Percentiles rank a stretch among this genome's conserved stretches.
Conservation (phyloP, 805 yeast species). For the Zygoascus biomembranicola region DNA sequence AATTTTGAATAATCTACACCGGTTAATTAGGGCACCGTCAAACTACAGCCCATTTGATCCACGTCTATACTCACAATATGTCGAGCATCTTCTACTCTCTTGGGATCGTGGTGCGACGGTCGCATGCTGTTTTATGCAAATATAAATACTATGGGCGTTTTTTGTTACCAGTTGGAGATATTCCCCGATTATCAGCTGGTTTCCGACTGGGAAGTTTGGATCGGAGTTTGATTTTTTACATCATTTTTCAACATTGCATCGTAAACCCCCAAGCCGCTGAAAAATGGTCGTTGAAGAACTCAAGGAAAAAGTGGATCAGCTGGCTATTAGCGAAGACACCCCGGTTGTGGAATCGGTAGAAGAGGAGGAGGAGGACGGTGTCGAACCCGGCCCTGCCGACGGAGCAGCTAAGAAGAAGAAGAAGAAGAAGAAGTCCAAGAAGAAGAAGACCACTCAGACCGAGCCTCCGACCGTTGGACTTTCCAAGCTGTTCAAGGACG, state of each 20-base stretch:
- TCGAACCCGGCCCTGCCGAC: slow-evolving; percentile 12
- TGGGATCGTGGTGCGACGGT: slow-evolving; percentile 23
- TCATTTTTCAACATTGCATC: neutral
- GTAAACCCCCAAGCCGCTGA: neutral
- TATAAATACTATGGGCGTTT: neutral
- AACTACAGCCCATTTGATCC: too few species aligned
- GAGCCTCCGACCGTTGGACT: slow-evolving; percentile 52
- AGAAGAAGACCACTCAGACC: slow-evolving; percentile 37
- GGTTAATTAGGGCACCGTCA: neutral
- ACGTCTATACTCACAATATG: slow-evolving; percentile 13
- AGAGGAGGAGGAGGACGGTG: slow-evolving; percentile 27
- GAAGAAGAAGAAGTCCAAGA: slow-evolving; percentile 38
- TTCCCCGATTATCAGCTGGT: neutral
- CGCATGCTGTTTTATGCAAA: slow-evolving; percentile 5
- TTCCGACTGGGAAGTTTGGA: neutral
- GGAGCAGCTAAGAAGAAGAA: slow-evolving; percentile 41
- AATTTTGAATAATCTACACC: slow-evolving; percentile 12
- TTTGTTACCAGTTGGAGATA: neutral
- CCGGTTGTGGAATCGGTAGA: slow-evolving; percentile 7
- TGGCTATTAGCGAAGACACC: neutral
- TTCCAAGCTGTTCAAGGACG: slow-evolving; percentile 59
- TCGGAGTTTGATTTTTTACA: neutral
- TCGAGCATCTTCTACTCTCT: slow-evolving; percentile 18
- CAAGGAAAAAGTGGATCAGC: neutral
- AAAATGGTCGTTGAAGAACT: neutral